Percentiles rank a stretch among this genome's conserved stretches.
Evolutionary conservation across 176 grass and related monocot species (phyloP).

Genomic region (Triticum urartu): DNA sequence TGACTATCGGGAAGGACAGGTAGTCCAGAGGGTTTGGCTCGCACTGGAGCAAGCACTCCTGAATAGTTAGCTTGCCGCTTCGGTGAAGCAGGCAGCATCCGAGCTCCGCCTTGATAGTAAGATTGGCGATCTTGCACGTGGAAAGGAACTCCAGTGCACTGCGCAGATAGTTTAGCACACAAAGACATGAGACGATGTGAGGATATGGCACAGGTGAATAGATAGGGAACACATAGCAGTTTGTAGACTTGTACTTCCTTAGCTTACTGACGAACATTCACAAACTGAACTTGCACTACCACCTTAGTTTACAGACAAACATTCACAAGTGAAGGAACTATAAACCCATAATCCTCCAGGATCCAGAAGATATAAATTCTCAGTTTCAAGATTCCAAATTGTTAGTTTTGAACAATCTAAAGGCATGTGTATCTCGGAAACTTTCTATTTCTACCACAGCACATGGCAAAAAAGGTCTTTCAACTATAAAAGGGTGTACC

Average conservation of each 20-base stretch:
- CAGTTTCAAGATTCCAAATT: background rate
- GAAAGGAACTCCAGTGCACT: conserved; percentile 87
- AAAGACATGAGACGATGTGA: background rate
- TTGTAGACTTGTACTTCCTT: background rate
- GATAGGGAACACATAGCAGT: background rate
- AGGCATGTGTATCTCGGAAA: background rate
- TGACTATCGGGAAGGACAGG: conserved; percentile 90
- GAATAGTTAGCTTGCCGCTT: conserved; percentile 71
- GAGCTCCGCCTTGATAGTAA: conserved; percentile 80
- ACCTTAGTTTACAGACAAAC: background rate
- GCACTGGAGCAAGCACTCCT: conserved; percentile 89
- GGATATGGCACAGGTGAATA: background rate
- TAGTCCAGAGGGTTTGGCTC: conserved; percentile 92
- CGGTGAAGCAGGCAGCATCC: conserved; percentile 88
- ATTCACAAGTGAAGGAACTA: background rate
- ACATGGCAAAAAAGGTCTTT: background rate
- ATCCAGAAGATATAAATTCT: background rate
- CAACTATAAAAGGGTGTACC: too few species aligned
- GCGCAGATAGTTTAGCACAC: background rate
- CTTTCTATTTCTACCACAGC: background rate
- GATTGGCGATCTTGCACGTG: conserved; percentile 84
- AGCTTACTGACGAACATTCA: background rate
- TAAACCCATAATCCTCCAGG: background rate
- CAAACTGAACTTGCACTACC: background rate
- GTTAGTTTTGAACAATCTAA: background rate